Evolutionary conservation across 2,329 filamentous ascomycete species (phyloP).

Genomic region (Pseudocercospora cruenta): DNA sequence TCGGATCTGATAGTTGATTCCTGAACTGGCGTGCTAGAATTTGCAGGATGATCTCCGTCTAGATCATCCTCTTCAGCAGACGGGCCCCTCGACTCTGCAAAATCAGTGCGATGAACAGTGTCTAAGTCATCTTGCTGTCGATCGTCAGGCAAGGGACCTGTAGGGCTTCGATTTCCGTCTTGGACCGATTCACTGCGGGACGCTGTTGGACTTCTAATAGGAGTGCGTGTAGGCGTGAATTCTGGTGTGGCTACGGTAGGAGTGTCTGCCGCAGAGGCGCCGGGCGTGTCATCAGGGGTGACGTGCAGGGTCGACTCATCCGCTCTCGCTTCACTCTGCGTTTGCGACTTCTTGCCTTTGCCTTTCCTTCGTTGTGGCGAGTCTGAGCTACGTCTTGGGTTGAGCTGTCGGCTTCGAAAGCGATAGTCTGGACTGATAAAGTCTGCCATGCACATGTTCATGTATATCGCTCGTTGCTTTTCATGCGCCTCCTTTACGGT

Average conservation of each 20-base stretch:
- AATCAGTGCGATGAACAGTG: neutral
- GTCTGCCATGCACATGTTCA: slow-evolving; percentile 34
- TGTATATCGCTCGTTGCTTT: slow-evolving; percentile 30
- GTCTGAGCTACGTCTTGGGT: slow-evolving; percentile 8
- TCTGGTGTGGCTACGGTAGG: neutral
- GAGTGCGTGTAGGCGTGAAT: neutral
- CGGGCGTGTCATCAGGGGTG: neutral
- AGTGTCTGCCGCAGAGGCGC: neutral
- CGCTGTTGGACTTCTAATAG: neutral
- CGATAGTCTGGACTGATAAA: slow-evolving; percentile 29
- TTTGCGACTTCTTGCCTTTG: neutral
- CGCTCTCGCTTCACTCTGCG: neutral
- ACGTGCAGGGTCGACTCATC: neutral
- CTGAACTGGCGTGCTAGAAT: neutral
- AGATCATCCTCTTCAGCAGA: neutral
- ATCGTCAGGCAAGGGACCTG: neutral
- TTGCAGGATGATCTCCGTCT: neutral
- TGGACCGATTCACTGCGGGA: neutral
- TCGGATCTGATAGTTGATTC: neutral
- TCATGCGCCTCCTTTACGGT: slow-evolving; percentile 42
- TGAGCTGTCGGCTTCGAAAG: slow-evolving; percentile 23
- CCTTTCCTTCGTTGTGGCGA: neutral
- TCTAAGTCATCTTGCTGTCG: neutral
- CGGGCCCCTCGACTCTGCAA: neutral
- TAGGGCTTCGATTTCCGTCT: neutral